Percentiles rank a stretch among this genome's conserved stretches.
Evolutionary conservation across 2,329 filamentous ascomycete genomes (phyloP).

Genomic region (Piedraia hortae): DNA sequence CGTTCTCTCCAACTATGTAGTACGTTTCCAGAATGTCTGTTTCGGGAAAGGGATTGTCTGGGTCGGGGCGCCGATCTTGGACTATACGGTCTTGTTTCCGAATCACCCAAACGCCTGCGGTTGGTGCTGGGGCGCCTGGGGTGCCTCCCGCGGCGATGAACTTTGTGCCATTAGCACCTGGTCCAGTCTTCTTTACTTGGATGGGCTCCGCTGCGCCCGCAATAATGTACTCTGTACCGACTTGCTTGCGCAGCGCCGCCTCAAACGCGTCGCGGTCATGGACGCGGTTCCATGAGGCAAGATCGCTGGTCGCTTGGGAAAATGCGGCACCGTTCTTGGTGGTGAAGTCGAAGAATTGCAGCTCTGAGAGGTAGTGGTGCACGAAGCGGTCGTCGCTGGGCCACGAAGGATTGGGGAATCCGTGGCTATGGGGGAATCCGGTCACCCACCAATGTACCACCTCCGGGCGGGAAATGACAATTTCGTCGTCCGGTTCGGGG

Average conservation of each 20-base stretch:
- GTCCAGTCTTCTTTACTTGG: no score
- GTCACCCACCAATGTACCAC: slow-evolving; percentile 9
- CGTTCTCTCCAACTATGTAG: slow-evolving; percentile 30
- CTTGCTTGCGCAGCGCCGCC: slow-evolving; percentile 23
- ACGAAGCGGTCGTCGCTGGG: slow-evolving; percentile 18
- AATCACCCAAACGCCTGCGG: slow-evolving; percentile 30
- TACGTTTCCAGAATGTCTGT: slow-evolving; percentile 26
- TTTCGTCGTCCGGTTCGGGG: no score
- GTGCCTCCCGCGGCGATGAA: no score
- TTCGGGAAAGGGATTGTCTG: slow-evolving; percentile 1
- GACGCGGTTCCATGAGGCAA: slow-evolving; percentile 21
- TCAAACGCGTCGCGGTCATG: slow-evolving; percentile 30
- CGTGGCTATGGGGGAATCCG: slow-evolving; percentile 4
- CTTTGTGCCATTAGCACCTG: slow-evolving; percentile 8
- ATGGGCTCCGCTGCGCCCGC: slow-evolving; percentile 27
- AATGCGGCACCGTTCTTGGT: slow-evolving; percentile 32
- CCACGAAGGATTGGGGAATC: slow-evolving; percentile 1
- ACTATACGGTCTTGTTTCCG: slow-evolving; percentile 26
- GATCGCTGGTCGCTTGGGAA: slow-evolving; percentile 23
- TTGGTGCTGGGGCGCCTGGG: no score
- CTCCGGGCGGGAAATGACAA: slow-evolving; percentile 4
- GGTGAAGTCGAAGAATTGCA: slow-evolving; percentile 33
- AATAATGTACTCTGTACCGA: slow-evolving; percentile 32
- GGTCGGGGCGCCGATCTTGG: slow-evolving; percentile 17
- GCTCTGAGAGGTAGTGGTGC: slow-evolving; percentile 33